Evolutionary conservation across 441 rosid species (phyloP).

Genomic region (Flueggea neowawraea): DNA sequence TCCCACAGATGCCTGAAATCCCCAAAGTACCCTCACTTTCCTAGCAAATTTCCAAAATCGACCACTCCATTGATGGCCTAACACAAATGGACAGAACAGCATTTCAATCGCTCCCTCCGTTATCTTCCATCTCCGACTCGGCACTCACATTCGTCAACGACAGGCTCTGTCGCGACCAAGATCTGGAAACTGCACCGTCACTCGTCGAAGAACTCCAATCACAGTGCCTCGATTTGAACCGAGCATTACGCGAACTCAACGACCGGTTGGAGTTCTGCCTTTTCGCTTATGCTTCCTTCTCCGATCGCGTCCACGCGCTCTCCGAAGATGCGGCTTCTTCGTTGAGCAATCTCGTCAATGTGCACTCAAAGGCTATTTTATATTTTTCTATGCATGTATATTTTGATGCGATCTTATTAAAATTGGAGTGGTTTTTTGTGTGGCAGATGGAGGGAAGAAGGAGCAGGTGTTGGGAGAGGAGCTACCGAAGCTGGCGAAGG

Average conservation of each 20-base stretch:
- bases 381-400: too few species aligned
- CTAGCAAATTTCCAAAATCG: conserved; percentile 3
- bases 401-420: not conserved
- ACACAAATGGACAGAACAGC: conserved; percentile 29
- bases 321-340: conserved; percentile 34
- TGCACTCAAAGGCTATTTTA: too few species aligned
- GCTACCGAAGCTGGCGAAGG: conserved; percentile 76
- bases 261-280: conserved; percentile 52
- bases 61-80: not conserved
- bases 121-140: conserved; percentile 45
- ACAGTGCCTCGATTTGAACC: conserved; percentile 59
- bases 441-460: conserved; percentile 36
- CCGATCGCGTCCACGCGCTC: conserved; percentile 45
- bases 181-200: conserved; percentile 39
- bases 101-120: conserved; percentile 44
- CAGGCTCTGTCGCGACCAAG: conserved; percentile 33
- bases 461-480: conserved; percentile 60
- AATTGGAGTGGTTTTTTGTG: conserved; percentile 4
- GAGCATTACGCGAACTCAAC: conserved; percentile 41
- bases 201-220: conserved; percentile 51
- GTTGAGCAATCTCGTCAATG: conserved; percentile 49
- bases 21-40: conserved; percentile 2
- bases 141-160: conserved; percentile 52
- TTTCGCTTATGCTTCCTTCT: conserved; percentile 56
- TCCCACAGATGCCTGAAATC: not conserved